A percentile compares a stretch with the other conserved stretches of the same genome.
Evolutionary conservation across 1,284 basidiomycete genomes (phyloP).

Genomic region (Trametes sp.): DNA sequence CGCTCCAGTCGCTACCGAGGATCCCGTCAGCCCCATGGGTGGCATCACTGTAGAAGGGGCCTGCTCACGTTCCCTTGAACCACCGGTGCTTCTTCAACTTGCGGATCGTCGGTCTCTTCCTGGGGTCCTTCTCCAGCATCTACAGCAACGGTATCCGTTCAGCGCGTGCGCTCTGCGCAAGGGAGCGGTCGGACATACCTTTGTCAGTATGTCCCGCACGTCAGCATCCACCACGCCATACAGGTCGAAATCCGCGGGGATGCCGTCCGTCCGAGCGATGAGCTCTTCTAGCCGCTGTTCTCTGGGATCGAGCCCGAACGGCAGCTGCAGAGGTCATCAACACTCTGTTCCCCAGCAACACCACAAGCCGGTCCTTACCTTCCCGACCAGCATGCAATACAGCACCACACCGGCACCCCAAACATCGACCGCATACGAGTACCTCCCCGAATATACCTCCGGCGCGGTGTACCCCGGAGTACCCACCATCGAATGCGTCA

Average conservation of each 20-base stretch:
- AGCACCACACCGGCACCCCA: slow-evolving; percentile 62
- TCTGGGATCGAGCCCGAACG: slow-evolving; percentile 32
- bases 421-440: slow-evolving; percentile 54
- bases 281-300: slow-evolving; percentile 31
- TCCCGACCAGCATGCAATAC: slow-evolving; percentile 64
- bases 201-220: slow-evolving; percentile 28
- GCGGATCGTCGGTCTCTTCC: slow-evolving; percentile 29
- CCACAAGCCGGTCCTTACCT: slow-evolving; percentile 19
- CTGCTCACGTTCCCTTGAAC: slow-evolving; percentile 34
- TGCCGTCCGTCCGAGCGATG: slow-evolving; percentile 25
- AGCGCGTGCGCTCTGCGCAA: not conserved
- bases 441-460: slow-evolving; percentile 56
- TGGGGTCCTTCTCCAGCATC: slow-evolving; percentile 39
- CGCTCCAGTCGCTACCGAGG: slow-evolving; percentile 25
- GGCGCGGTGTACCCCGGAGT: slow-evolving; percentile 66
- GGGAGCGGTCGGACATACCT: slow-evolving; percentile 14
- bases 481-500: slow-evolving; percentile 31
- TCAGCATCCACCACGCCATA: slow-evolving; percentile 21
- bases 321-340: slow-evolving; percentile 29
- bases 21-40: not conserved
- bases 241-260: slow-evolving; percentile 23
- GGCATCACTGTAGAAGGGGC: too few relatives aligned
- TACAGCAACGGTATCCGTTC: slow-evolving; percentile 3
- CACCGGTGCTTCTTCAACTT: slow-evolving; percentile 37
- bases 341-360: too few relatives aligned